These are phyloP conservation scores for Daldinia grandis DNA, from an alignment of 495 filamentous ascomycete species.

Conservation along the genomic window DNA sequence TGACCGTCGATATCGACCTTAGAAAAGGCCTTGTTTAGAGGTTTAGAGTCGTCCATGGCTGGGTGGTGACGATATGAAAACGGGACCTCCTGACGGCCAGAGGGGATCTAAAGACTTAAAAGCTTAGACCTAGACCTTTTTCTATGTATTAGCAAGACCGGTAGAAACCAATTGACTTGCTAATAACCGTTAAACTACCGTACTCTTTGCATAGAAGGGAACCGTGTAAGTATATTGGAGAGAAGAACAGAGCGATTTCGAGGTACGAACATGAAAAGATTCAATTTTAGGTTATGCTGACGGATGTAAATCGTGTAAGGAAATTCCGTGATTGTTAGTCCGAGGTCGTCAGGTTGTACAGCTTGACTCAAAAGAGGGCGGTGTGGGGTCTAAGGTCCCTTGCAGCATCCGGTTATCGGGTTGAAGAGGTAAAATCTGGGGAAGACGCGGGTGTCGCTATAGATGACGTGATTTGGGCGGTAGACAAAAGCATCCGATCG, in stretches of 20 bases:
- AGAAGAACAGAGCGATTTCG: not conserved
- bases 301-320: conserved; percentile 13
- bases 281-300: conserved; percentile 8
- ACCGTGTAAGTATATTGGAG: conserved; percentile 19
- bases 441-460: conserved; percentile 40
- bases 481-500: conserved; percentile 17
- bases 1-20: conserved; percentile 87
- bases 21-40: conserved; percentile 72
- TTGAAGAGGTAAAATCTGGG: conserved; percentile 36
- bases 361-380: conserved; percentile 23
- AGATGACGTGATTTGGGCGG: conserved; percentile 39
- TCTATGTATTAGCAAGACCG: conserved; percentile 8
- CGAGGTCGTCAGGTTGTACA: conserved; percentile 30
- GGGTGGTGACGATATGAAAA: conserved; percentile 19
- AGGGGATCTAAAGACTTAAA: conserved; percentile 5
- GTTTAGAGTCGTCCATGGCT: conserved; percentile 42
- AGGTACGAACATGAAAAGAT: conserved; percentile 9
- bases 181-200: not conserved
- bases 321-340: conserved; percentile 41
- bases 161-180: conserved; percentile 9
- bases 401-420: conserved; percentile 44
- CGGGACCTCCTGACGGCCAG: conserved; percentile 13
- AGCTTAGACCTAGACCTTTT: conserved; percentile 10
- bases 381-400: conserved; percentile 28
- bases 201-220: not conserved